A percentile compares a stretch with the other conserved stretches of the same genome.
phyloP scores from a whole-genome alignment of 1,139 yeast genomes.

The Casaregolazyma lundiana region DNA sequence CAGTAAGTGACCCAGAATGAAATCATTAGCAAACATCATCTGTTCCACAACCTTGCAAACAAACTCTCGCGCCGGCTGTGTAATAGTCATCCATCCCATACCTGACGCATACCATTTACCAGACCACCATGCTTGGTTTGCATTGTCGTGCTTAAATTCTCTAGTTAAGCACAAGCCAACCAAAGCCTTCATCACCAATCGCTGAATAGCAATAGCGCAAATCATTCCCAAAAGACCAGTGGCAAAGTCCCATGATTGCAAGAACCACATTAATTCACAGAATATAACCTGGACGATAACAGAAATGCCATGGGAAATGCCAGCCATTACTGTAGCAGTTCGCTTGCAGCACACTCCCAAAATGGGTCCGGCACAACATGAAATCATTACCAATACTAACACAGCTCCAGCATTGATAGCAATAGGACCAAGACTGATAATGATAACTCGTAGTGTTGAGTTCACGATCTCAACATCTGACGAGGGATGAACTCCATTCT shows the following conservation, averaged over 20 bases:
- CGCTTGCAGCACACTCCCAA: constrained; percentile 94
- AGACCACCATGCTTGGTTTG: constrained; percentile 99
- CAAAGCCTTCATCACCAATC: constrained; percentile 80
- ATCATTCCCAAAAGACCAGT: constrained; percentile 84
- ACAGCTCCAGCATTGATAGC: constrained; percentile 75
- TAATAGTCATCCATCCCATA: constrained; percentile 91
- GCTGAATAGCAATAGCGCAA: constrained; percentile 81
- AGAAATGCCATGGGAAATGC: constrained; percentile 92
- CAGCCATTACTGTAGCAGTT: constrained; percentile 97
- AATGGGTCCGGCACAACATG: constrained; percentile 97
- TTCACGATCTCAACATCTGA: constrained; percentile 55
- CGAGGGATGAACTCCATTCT: constrained; percentile 70
- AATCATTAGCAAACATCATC: constrained; percentile 97
- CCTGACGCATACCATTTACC: constrained; percentile 99
- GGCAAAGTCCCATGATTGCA: constrained; percentile 86
- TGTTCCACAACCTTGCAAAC: constrained; percentile 89
- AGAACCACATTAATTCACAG: constrained; percentile 95
- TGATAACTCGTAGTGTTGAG: constrained; percentile 76
- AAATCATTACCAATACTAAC: constrained; percentile 62
- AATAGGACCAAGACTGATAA: constrained; percentile 90
- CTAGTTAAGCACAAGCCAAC: constrained; percentile 79
- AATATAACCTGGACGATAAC: constrained; percentile 79
- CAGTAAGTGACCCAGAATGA: constrained; percentile 82
- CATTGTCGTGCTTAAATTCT: constrained; percentile 95
- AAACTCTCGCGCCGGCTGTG: constrained; percentile 96